These are phyloP conservation scores for Massariosphaeria phaeospora DNA, from an alignment of 495 filamentous ascomycete genomes.

Conservation along the genomic window DNA sequence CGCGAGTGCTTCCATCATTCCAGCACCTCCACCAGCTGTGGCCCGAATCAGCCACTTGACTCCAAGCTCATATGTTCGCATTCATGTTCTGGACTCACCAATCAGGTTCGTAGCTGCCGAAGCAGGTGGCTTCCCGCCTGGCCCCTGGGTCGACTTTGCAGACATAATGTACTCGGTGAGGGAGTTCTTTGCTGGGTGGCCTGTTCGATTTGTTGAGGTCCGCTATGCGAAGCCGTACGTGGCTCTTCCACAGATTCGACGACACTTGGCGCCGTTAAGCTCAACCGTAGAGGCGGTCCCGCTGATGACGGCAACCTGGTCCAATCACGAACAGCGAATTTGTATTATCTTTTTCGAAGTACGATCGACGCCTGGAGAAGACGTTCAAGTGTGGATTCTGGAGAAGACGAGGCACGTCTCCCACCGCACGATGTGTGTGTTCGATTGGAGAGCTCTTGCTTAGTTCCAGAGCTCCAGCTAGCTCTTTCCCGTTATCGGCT, in stretches of 20 bases:
- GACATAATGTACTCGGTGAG: constrained; percentile 49
- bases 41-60: constrained; percentile 4
- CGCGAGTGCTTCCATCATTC: constrained; percentile 97
- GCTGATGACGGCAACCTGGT: no score
- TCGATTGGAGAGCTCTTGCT: background rate
- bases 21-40: constrained; percentile 90
- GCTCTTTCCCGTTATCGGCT: constrained; percentile 4
- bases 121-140: constrained; percentile 70
- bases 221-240: no score
- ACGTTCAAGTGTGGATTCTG: background rate
- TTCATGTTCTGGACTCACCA: constrained; percentile 51
- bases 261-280: no score
- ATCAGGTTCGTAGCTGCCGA: constrained; percentile 90
- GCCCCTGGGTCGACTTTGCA: constrained; percentile 55
- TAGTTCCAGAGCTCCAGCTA: constrained; percentile 7
- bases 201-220: no score
- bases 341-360: no score
- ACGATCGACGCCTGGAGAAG: background rate
- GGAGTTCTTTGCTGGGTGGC: background rate
- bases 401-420: background rate
- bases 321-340: no score
- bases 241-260: no score
- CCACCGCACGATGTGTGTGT: background rate
- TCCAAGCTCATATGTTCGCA: no score
- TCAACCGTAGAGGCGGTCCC: no score